Evolutionary conservation across 2,329 filamentous ascomycete genomes (phyloP).

Genomic region (Aotearoamyces nothofagi): DNA sequence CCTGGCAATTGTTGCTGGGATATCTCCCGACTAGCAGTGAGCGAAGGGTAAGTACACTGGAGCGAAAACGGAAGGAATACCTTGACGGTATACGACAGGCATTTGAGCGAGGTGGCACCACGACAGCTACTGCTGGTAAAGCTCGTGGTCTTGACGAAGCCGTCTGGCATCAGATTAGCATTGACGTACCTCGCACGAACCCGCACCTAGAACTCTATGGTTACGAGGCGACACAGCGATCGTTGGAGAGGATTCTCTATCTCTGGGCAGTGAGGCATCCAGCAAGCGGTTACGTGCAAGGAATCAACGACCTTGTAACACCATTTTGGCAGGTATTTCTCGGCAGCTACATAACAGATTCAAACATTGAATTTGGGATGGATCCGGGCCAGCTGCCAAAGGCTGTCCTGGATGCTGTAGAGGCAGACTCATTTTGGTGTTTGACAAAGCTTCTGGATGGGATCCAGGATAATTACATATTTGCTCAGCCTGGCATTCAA

Average conservation of each 20-base stretch:
- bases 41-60: slow-evolving; percentile 72
- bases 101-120: slow-evolving; percentile 48
- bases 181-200: slow-evolving; percentile 91
- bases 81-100: slow-evolving; percentile 72
- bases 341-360: slow-evolving; percentile 86
- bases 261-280: slow-evolving; percentile 97
- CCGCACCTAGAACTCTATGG: slow-evolving; percentile 90
- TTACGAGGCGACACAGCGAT: slow-evolving; percentile 91
- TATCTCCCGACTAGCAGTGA: slow-evolving; percentile 97
- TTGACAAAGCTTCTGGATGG: slow-evolving; percentile 95
- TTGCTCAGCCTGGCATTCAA: slow-evolving; percentile 92
- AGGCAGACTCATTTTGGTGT: slow-evolving; percentile 98
- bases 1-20: slow-evolving; percentile 92
- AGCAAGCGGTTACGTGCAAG: slow-evolving; percentile 94
- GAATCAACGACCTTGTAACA: slow-evolving; percentile 94
- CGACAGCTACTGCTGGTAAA: slow-evolving; percentile 26
- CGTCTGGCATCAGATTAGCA: slow-evolving; percentile 99
- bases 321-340: slow-evolving; percentile 98
- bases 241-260: slow-evolving; percentile 86
- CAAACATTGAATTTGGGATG: slow-evolving; percentile 86
- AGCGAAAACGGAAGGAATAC: slow-evolving; percentile 93
- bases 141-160: slow-evolving; percentile 73
- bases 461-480: slow-evolving; percentile 98
- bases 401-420: slow-evolving; percentile 85
- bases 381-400: slow-evolving; percentile 88